Conservation (phyloP, 2,329 filamentous ascomycete species). For the Colletotrichum godetiae region DNA sequence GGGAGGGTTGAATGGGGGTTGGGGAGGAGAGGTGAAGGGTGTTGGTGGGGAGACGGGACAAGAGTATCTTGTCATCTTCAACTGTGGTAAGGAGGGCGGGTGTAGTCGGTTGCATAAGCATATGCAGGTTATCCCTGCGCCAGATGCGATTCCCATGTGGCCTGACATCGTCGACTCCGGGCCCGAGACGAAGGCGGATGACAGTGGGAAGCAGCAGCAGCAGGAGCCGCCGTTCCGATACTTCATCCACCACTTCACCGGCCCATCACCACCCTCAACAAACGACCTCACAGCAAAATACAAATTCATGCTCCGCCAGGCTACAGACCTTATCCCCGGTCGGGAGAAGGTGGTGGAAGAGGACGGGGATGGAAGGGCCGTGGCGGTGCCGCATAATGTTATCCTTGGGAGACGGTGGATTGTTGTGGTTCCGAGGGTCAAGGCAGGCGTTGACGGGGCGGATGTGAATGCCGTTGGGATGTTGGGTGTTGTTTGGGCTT, state of each 20-base stretch:
- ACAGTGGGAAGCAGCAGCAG: background rate
- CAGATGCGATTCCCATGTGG: conserved; percentile 43
- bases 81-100: conserved; percentile 56
- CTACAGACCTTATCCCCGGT: conserved; percentile 29
- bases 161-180: conserved; percentile 24
- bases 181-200: too few species aligned
- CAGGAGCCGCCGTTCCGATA: conserved; percentile 48
- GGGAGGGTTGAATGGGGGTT: background rate
- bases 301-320: conserved; percentile 39
- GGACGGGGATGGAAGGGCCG: conserved; percentile 6
- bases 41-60: background rate
- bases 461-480: conserved; percentile 59
- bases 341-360: conserved; percentile 8
- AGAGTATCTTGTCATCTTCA: conserved; percentile 56
- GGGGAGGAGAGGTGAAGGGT: conserved; percentile 28
- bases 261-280: background rate
- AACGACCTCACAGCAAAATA: conserved; percentile 41
- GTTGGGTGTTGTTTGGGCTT: conserved; percentile 56
- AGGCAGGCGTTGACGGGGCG: conserved; percentile 46
- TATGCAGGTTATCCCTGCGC: conserved; percentile 53
- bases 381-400: conserved; percentile 55
- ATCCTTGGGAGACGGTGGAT: conserved; percentile 56
- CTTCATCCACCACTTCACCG: conserved; percentile 45
- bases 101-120: conserved; percentile 62
- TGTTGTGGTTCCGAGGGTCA: conserved; percentile 57